These are phyloP conservation scores for Lipomyces yarrowii DNA, from an alignment of 1,139 yeast species.

Conservation along the genomic window DNA sequence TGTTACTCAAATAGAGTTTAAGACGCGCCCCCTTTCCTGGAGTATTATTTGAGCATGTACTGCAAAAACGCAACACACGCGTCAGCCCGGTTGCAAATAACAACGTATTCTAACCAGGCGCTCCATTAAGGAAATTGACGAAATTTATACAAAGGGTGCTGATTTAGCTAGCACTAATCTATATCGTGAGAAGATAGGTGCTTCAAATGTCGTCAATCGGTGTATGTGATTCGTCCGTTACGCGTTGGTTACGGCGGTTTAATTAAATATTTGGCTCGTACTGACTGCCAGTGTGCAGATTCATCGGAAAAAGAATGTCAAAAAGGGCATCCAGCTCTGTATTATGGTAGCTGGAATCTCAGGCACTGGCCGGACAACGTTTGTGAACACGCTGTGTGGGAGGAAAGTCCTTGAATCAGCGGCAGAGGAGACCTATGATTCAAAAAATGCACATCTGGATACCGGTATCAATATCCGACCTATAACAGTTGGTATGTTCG, in stretches of 20 bases:
- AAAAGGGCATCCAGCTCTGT: slow-evolving; percentile 81
- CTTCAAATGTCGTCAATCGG: slow-evolving; percentile 1
- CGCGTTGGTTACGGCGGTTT: too few species aligned
- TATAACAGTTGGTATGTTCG: slow-evolving; percentile 45
- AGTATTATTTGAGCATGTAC: background rate
- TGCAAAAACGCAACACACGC: background rate
- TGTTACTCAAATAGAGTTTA: background rate
- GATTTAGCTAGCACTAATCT: background rate
- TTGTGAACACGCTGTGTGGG: slow-evolving; percentile 84
- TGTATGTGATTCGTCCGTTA: background rate
- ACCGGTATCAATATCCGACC: slow-evolving; percentile 54
- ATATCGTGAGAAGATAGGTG: background rate
- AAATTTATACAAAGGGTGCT: background rate
- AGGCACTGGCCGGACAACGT: slow-evolving; percentile 84
- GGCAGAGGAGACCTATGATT: slow-evolving; percentile 40
- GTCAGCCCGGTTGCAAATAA: background rate
- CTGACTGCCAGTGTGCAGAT: background rate
- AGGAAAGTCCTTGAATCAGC: slow-evolving; percentile 65
- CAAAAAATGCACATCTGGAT: slow-evolving; percentile 50
- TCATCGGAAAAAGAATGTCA: slow-evolving; percentile 68
- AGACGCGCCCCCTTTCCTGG: background rate
- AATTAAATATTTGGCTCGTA: background rate
- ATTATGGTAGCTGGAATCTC: slow-evolving; percentile 75
- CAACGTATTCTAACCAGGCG: background rate
- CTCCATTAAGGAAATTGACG: background rate